These are phyloP conservation scores for Closterium sp. DNA, from an alignment of 139 green algal genomes.

Conservation along the genomic window DNA sequence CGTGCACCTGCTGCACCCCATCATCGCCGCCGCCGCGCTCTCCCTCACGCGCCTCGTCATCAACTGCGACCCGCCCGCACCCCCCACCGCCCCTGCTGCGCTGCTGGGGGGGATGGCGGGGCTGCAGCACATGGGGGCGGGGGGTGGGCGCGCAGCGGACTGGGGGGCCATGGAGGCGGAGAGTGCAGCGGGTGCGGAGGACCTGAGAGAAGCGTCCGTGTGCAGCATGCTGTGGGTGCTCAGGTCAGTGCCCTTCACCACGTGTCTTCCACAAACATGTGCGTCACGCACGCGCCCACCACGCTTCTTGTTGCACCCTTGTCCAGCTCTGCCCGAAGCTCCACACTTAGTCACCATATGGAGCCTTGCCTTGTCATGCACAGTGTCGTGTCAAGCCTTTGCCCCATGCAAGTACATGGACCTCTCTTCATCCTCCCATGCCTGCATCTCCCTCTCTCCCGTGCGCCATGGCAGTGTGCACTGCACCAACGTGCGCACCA, in stretches of 20 bases:
- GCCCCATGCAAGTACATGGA: background rate
- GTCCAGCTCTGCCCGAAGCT: no score
- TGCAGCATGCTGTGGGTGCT: background rate
- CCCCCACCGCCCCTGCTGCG: background rate
- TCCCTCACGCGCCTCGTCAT: background rate
- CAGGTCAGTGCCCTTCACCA: background rate
- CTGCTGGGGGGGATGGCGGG: background rate
- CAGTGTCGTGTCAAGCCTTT: no score
- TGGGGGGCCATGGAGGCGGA: background rate
- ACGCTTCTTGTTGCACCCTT: no score
- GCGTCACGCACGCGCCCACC: no score
- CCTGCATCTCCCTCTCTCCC: background rate
- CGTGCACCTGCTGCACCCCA: slow-evolving; percentile 2
- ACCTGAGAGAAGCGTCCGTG: background rate
- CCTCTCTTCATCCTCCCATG: background rate
- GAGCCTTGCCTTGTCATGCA: no score
- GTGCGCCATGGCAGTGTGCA: background rate
- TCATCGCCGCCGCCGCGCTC: background rate
- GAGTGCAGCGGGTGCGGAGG: background rate
- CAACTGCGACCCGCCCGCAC: background rate
- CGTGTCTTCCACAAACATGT: no score
- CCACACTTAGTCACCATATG: no score
- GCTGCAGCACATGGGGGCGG: background rate
- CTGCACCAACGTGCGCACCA: background rate
- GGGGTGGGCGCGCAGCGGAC: no score